Evolutionary conservation across 805 yeast genomes (phyloP), one percentile per base, ranked within the genome.

Genomic region (Alloascoidea hylecoeti): DNA sequence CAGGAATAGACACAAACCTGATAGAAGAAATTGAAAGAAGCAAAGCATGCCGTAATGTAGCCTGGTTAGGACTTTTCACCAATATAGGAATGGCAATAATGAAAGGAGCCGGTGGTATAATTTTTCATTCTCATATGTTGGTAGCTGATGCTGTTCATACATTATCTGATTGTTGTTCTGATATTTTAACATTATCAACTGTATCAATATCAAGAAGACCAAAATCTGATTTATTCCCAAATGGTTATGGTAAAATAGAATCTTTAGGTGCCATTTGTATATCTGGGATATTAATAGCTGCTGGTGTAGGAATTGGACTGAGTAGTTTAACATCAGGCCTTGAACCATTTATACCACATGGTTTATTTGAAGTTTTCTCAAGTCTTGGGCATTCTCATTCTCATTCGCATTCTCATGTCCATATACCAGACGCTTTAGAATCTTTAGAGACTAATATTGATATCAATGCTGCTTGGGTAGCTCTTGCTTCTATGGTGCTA

Each of bases 81-180:
- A 92, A 92, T 53, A 73, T 84, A 9, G 75, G 81, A 12, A 78
- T 92, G 78, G 96, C 95, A 0, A 62, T 72, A 2, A 78, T 88
- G 19, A 92, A 92, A 55, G 88, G 85, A 17, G 57, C 75, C 16
- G 97, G 97, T 18, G 98, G 97, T 4, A 64, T 84, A n/a, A 75
- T 75, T 30, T 92, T 89, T 69, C 95, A 92, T 56, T 92, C 97
- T 0, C 96, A 88, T 55, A 88, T 96, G 2, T 68, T 92, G 41
- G 55, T 88, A 37, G 98, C 98, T 1, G 98, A 92, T 57, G 88
- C 96, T 1, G 78, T 86, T 18, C 98, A 92, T 60, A 89, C 97
- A 0, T 67, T 84, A 15, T 78, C 94, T 35, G 98, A 92, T 57
- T 64, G 89, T 61, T 70, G 89, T 13, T 82, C 94, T 5, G 98